Conservation (phyloP, 257 asterid species). For the Primulina huaijiensis region DNA sequence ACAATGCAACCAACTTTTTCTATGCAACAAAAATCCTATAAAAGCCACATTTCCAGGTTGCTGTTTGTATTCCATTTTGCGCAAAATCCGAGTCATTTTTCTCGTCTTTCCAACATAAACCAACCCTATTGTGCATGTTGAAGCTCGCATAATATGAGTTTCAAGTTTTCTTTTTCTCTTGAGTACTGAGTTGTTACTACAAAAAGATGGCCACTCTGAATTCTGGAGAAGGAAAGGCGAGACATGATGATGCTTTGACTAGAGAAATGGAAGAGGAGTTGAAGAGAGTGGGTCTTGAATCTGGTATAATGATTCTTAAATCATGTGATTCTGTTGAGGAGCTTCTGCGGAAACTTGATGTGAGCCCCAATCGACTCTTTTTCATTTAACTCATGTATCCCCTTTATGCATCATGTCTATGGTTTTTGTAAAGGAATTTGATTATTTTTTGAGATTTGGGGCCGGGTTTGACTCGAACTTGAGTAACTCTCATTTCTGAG, state of each 20-base stretch:
- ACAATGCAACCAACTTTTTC: slow-evolving; percentile 10
- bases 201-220: slow-evolving; percentile 8
- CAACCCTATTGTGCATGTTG: background rate
- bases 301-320: no score
- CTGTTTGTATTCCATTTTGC: slow-evolving; percentile 21
- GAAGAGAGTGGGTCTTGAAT: no score
- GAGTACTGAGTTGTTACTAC: slow-evolving; percentile 1
- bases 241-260: background rate
- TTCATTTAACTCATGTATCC: background rate
- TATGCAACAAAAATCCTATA: slow-evolving; percentile 2
- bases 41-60: background rate
- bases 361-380: background rate
- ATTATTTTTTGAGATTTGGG: no score
- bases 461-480: no score
- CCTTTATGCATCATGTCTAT: background rate
- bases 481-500: no score
- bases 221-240: background rate
- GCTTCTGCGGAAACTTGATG: slow-evolving; percentile 20
- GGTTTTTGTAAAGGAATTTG: background rate
- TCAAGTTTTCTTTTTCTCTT: background rate
- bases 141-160: background rate
- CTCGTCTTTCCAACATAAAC: slow-evolving; percentile 11
- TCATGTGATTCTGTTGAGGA: background rate
- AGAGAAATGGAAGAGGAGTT: no score
- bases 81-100: slow-evolving; percentile 12